A percentile compares a stretch with the other conserved stretches of the same genome.
These are phyloP conservation scores for Calocybe cyanea DNA, from an alignment of 768 basidiomycete genomes.

Conservation along the genomic window DNA sequence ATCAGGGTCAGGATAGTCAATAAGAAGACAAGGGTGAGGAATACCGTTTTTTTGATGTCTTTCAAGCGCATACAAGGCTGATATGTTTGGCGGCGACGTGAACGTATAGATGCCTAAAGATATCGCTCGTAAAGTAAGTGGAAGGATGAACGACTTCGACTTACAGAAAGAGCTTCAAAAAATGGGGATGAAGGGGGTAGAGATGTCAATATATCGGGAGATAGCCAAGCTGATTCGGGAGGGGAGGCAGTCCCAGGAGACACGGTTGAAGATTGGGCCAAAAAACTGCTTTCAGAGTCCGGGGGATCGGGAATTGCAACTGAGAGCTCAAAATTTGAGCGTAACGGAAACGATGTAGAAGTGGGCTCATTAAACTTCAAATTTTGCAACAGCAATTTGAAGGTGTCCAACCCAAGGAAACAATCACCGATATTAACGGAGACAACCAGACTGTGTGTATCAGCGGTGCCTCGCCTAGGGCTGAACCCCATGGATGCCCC, in stretches of 20 bases:
- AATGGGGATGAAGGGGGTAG: slow-evolving; percentile 22
- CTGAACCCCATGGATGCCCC: slow-evolving; percentile 51
- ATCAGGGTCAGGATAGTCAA: slow-evolving; percentile 1
- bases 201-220: slow-evolving; percentile 14
- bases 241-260: slow-evolving; percentile 6
- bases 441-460: slow-evolving; percentile 48
- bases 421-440: slow-evolving; percentile 44
- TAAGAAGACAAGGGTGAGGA: slow-evolving; percentile 11
- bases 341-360: slow-evolving; percentile 1
- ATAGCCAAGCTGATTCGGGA: slow-evolving; percentile 9
- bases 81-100: slow-evolving; percentile 34
- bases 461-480: slow-evolving; percentile 51
- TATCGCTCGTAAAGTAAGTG: slow-evolving; percentile 8
- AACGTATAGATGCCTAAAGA: slow-evolving; percentile 43
- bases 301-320: slow-evolving; percentile 7
- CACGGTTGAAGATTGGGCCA: slow-evolving; percentile 8
- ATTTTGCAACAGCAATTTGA: slow-evolving; percentile 28
- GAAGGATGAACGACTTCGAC: slow-evolving; percentile 10
- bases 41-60: slow-evolving; percentile 35
- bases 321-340: slow-evolving; percentile 1
- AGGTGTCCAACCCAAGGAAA: slow-evolving; percentile 43
- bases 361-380: slow-evolving; percentile 1
- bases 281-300: slow-evolving; percentile 6
- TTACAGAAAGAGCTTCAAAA: slow-evolving; percentile 22
- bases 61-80: slow-evolving; percentile 37